Evolutionary conservation across 805 yeast species (phyloP).

Genomic region (Candida dajiaensis): DNA sequence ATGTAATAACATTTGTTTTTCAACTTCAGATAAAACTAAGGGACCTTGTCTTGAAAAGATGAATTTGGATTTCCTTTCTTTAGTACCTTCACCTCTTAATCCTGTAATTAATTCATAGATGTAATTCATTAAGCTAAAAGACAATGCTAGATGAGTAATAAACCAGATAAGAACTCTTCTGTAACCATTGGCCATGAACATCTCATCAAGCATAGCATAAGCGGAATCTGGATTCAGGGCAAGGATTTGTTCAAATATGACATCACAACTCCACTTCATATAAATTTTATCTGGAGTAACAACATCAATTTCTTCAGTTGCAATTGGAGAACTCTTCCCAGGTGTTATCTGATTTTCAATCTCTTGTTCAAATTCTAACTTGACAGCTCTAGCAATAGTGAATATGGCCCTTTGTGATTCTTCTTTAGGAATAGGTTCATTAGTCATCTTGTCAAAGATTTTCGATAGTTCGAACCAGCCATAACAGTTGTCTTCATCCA

Average conservation of each 20-base stretch:
- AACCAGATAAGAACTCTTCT: constrained; percentile 64
- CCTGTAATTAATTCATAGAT: constrained; percentile 55
- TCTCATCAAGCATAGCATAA: constrained; percentile 57
- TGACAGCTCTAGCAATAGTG: constrained; percentile 50
- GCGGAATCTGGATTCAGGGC: constrained; percentile 47
- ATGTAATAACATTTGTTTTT: constrained; percentile 60
- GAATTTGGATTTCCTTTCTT: constrained; percentile 16
- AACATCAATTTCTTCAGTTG: constrained; percentile 17
- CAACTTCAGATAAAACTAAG: constrained; percentile 49
- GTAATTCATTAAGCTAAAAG: constrained; percentile 52
- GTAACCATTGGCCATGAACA: constrained; percentile 62
- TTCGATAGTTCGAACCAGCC: constrained; percentile 21
- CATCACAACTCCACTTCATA: constrained; percentile 36
- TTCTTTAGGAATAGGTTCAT: constrained; percentile 21
- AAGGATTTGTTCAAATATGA: constrained; percentile 46
- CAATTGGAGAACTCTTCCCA: constrained; percentile 20
- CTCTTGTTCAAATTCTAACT: constrained; percentile 33
- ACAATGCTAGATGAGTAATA: constrained; percentile 54
- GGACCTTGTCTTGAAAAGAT: constrained; percentile 53
- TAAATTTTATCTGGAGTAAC: constrained; percentile 47
- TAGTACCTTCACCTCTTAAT: constrained; percentile 40
- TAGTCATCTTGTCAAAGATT: constrained; percentile 23
- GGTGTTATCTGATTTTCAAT: constrained; percentile 22
- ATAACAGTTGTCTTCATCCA: constrained; percentile 11
- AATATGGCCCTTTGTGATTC: constrained; percentile 36